Evolutionary conservation across 306 rosid species (phyloP).

Genomic region (Quercus dentata): DNA sequence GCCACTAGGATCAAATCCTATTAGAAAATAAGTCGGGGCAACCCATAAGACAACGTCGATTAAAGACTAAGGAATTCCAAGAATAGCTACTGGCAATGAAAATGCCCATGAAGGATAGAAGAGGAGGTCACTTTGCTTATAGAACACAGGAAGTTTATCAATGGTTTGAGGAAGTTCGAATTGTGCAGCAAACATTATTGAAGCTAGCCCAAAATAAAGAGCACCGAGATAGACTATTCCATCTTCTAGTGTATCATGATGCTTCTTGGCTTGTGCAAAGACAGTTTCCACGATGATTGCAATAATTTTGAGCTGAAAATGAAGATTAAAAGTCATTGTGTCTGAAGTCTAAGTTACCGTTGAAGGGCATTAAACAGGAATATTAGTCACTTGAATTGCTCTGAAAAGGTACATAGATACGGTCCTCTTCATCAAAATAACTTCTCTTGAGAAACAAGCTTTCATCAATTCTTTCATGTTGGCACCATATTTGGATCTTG

Average conservation of each 20-base stretch:
- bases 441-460: constrained; percentile 24
- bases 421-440: constrained; percentile 9
- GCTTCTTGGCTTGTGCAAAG: constrained; percentile 4
- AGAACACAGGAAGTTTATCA: constrained; percentile 21
- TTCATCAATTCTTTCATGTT: constrained; percentile 7
- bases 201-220: not conserved
- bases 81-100: constrained; percentile 12
- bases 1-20: constrained; percentile 14
- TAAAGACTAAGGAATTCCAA: constrained; percentile 13
- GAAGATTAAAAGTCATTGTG: not conserved
- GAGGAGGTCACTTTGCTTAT: constrained; percentile 29
- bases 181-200: constrained; percentile 9
- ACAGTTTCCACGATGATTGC: constrained; percentile 1
- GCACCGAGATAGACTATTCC: constrained; percentile 11
- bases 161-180: constrained; percentile 9
- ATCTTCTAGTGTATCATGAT: not conserved
- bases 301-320: constrained; percentile 4
- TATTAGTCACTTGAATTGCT: constrained; percentile 3
- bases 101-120: constrained; percentile 25
- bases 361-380: not conserved
- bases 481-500: constrained; percentile 14
- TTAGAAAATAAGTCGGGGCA: constrained; percentile 9
- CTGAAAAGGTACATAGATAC: constrained; percentile 1
- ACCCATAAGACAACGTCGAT: constrained; percentile 2
- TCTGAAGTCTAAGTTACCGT: not conserved